Conservation (phyloP, 2,329 filamentous ascomycete species). For the Sporothrix luriei region DNA sequence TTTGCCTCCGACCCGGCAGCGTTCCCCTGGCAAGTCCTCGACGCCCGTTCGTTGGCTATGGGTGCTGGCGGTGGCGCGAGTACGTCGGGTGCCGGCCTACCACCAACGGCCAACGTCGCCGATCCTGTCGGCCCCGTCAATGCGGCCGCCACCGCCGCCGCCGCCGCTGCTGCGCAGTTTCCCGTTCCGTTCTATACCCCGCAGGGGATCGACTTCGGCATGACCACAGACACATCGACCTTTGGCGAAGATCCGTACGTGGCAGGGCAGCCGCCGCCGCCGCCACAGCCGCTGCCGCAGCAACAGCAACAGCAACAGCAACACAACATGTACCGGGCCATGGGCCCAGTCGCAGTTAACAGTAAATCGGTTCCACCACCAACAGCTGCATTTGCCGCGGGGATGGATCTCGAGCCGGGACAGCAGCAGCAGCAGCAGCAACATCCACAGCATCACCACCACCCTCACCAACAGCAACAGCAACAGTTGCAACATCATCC, state of each 20-base stretch:
- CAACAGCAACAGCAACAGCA: not conserved
- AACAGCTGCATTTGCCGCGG: not conserved
- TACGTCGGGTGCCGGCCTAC: not conserved
- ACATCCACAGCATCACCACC: not conserved
- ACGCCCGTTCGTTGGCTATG: not conserved
- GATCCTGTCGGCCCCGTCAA: not conserved
- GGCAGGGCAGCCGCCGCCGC: constrained; percentile 6
- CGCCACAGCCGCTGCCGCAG: not conserved
- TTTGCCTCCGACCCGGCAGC: constrained; percentile 21
- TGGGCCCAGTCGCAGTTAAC: not conserved
- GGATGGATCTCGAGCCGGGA: not conserved
- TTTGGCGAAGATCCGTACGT: constrained; percentile 31
- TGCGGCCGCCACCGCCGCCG: not conserved
- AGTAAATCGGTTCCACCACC: not conserved
- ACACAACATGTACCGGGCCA: constrained; percentile 3
- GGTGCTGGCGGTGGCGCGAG: not conserved
- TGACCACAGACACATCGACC: constrained; percentile 27
- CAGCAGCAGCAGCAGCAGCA: constrained; percentile 12
- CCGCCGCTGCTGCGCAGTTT: constrained; percentile 2
- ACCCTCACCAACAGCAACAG: not conserved
- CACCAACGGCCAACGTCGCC: not conserved
- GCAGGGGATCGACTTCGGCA: constrained; percentile 28
- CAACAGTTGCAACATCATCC: not conserved
- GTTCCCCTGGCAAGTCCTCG: constrained; percentile 29
- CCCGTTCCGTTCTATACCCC: constrained; percentile 18